A percentile compares a stretch with the other conserved stretches of the same genome.
Conservation (phyloP, 805 yeast species). For the Ogataea chonburiensis region DNA sequence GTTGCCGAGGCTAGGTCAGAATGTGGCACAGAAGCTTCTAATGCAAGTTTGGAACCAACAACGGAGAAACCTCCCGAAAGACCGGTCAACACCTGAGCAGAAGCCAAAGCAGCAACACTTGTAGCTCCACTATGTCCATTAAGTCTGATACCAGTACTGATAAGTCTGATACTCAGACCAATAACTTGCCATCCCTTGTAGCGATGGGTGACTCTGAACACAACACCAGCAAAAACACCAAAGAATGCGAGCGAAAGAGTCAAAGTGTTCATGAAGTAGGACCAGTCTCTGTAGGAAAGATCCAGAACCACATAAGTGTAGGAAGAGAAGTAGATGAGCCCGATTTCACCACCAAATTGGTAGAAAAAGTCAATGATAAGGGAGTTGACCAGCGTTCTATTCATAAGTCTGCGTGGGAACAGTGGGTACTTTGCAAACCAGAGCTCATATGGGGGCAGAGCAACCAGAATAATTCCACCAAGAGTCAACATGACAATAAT, state of each 20-base stretch:
- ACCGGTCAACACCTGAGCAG: no score
- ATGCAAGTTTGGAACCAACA: no score
- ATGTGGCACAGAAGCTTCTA: no score
- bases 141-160: no score
- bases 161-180: no score
- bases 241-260: not conserved
- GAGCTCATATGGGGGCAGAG: slow-evolving; percentile 33
- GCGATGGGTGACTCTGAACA: no score
- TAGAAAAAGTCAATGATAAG: slow-evolving; percentile 40
- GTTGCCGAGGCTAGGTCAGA: no score
- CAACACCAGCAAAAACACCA: not conserved
- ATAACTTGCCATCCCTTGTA: no score
- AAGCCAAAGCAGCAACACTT: no score
- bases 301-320: slow-evolving; percentile 34
- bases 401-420: slow-evolving; percentile 36
- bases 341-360: slow-evolving; percentile 6
- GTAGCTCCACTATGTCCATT: no score
- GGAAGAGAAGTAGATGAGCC: slow-evolving; percentile 34
- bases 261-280: slow-evolving; percentile 40
- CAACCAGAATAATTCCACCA: slow-evolving; percentile 37
- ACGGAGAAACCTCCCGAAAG: no score
- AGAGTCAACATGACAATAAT: slow-evolving; percentile 42
- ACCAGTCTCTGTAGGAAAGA: slow-evolving; percentile 36
- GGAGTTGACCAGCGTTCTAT: slow-evolving; percentile 37
- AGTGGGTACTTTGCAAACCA: slow-evolving; percentile 37